Conservation (phyloP, 2,329 filamentous ascomycete species). For the Fusarium chlamydosporum region DNA sequence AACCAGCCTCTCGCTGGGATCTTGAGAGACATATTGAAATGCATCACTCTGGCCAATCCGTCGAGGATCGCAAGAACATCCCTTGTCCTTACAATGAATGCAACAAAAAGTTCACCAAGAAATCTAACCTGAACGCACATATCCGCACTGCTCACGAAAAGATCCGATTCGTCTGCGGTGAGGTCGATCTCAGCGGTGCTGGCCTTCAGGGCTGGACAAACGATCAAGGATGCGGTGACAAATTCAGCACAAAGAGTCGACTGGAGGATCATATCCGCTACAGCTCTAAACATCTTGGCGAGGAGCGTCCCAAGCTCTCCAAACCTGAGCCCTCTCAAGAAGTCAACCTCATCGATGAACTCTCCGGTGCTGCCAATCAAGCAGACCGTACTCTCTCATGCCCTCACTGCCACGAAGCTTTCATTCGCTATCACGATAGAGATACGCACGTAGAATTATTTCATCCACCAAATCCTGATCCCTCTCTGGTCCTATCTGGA, state of each 20-base stretch:
- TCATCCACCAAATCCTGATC: conserved; percentile 41
- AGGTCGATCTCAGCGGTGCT: conserved; percentile 70
- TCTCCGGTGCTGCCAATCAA: conserved; percentile 59
- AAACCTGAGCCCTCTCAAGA: conserved; percentile 37
- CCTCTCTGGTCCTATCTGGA: conserved; percentile 45
- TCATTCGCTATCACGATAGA: conserved; percentile 66
- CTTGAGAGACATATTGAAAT: conserved; percentile 84
- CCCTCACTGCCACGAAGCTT: conserved; percentile 62
- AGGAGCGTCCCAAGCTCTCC: conserved; percentile 59
- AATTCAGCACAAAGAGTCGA: conserved; percentile 81
- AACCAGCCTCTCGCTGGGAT: conserved; percentile 75
- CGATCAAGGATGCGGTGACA: conserved; percentile 78
- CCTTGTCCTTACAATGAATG: conserved; percentile 78
- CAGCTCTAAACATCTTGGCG: conserved; percentile 82
- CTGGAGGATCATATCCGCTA: conserved; percentile 89
- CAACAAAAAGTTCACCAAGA: conserved; percentile 82
- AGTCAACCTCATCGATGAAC: conserved; percentile 58
- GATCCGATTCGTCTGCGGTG: conserved; percentile 82
- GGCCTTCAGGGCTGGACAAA: conserved; percentile 75
- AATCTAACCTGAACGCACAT: conserved; percentile 86
- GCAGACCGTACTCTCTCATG: conserved; percentile 63
- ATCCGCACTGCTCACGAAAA: conserved; percentile 83
- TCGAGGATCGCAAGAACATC: conserved; percentile 75
- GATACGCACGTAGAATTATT: conserved; percentile 60
- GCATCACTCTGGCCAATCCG: conserved; percentile 74